Conservation (phyloP, 1,284 basidiomycete genomes). For the Laetiporus sulphureus region DNA sequence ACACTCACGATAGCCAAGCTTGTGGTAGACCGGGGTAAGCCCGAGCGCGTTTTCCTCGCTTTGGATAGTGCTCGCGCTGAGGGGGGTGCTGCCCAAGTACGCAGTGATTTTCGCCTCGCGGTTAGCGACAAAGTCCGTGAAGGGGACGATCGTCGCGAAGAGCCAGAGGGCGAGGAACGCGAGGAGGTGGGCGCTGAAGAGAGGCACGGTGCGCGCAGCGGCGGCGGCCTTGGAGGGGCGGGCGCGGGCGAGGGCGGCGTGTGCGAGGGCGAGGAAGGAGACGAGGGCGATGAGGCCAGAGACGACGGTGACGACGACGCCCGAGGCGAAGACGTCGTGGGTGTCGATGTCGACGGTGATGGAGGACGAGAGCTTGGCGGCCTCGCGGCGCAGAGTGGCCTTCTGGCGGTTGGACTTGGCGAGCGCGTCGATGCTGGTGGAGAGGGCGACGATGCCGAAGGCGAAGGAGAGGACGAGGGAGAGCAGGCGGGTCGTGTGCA, state of each 20-base stretch:
- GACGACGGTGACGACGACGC: constrained; percentile 39
- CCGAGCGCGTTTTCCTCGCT: constrained; percentile 33
- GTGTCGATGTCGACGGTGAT: constrained; percentile 28
- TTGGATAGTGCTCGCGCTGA: constrained; percentile 36
- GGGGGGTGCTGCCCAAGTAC: constrained; percentile 27
- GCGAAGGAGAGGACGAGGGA: constrained; percentile 30
- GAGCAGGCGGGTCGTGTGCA: constrained; percentile 23
- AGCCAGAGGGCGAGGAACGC: constrained; percentile 43
- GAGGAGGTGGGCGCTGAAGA: constrained; percentile 34
- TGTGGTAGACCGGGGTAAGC: constrained; percentile 37
- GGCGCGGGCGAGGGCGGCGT: constrained; percentile 22
- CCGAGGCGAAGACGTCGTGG: constrained; percentile 36
- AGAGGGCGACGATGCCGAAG: constrained; percentile 29
- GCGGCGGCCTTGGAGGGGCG: constrained; percentile 1
- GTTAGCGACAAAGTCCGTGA: constrained; percentile 44
- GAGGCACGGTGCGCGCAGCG: constrained; percentile 15
- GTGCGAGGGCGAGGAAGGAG: constrained; percentile 28
- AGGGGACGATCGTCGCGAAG: constrained; percentile 46
- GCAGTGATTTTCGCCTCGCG: constrained; percentile 40
- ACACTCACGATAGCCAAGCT: constrained; percentile 39
- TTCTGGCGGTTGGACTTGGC: constrained; percentile 32
- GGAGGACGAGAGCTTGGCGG: constrained; percentile 16
- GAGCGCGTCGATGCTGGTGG: constrained; percentile 33
- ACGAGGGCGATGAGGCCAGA: constrained; percentile 36
- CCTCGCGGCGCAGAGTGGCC: constrained; percentile 17